These are phyloP conservation scores for Vigna angularis DNA, from an alignment of 306 rosid species.

Conservation along the genomic window DNA sequence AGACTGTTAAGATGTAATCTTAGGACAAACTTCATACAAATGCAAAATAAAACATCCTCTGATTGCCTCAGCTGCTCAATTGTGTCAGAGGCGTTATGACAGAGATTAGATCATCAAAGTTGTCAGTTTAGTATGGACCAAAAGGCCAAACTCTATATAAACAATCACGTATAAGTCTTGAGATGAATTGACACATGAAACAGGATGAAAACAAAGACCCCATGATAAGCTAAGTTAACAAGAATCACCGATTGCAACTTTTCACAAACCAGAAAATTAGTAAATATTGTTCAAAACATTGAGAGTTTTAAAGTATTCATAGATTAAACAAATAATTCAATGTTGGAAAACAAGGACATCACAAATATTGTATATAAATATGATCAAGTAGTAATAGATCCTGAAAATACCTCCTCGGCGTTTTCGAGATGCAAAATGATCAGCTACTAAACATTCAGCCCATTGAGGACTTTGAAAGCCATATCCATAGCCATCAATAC, in stretches of 20 bases:
- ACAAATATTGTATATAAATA: background rate
- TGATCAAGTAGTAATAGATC: conserved; percentile 8
- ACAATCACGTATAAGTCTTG: background rate
- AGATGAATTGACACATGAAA: background rate
- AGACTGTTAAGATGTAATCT: background rate
- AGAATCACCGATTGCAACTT: too few species aligned
- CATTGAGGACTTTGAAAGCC: conserved; percentile 55
- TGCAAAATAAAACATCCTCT: background rate
- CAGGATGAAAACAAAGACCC: background rate
- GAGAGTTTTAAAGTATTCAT: background rate
- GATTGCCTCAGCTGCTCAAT: background rate
- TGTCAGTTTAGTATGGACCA: too few species aligned
- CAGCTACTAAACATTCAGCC: conserved; percentile 46
- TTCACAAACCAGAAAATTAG: background rate
- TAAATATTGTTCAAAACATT: background rate
- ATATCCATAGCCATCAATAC: conserved; percentile 52
- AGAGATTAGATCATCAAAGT: background rate
- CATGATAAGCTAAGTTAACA: background rate
- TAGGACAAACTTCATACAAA: background rate
- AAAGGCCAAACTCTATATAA: too few species aligned
- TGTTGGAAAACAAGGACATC: background rate
- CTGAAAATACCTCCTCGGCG: conserved; percentile 56
- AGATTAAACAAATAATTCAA: background rate
- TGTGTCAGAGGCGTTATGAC: background rate
- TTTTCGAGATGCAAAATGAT: conserved; percentile 56